Evolutionary conservation across 2,329 filamentous ascomycete species (phyloP).

Genomic region (Aspergillus versicolor): DNA sequence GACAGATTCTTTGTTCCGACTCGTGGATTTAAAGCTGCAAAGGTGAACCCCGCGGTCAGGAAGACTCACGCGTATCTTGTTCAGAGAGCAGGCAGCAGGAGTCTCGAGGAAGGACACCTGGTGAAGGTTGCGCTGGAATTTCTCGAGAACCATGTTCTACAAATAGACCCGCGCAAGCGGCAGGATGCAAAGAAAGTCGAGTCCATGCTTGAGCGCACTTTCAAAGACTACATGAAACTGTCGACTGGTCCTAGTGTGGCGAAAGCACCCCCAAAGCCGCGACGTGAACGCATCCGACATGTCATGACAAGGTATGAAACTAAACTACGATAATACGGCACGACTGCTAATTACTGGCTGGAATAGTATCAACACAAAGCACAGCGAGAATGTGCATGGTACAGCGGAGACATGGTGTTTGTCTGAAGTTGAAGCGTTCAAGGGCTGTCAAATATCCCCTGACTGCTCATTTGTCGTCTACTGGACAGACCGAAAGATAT

Average conservation of each 20-base stretch:
- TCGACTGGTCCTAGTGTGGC: background rate
- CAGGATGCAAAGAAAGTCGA: background rate
- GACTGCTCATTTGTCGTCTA: background rate
- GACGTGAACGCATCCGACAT: background rate
- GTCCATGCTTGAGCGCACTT: background rate
- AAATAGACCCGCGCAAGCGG: background rate
- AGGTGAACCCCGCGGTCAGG: background rate
- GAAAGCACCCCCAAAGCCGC: background rate
- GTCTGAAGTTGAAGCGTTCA: background rate
- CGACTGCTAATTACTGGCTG: background rate
- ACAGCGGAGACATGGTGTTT: background rate
- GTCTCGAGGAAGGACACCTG: background rate
- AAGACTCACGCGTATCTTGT: background rate
- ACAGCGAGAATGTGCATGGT: background rate
- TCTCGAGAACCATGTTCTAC: background rate
- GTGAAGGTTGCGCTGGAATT: background rate
- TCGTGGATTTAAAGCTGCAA: background rate
- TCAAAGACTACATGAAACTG: background rate
- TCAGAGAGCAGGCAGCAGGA: background rate
- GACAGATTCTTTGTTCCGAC: background rate
- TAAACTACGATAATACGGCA: background rate
- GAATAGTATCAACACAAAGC: background rate
- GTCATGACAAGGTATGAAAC: background rate
- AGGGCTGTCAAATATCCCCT: conserved; percentile 3
- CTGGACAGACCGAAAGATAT: conserved; percentile 2